These are phyloP conservation scores for Parmelia sp. DNA, from an alignment of 495 filamentous ascomycete genomes.

Conservation along the genomic window DNA sequence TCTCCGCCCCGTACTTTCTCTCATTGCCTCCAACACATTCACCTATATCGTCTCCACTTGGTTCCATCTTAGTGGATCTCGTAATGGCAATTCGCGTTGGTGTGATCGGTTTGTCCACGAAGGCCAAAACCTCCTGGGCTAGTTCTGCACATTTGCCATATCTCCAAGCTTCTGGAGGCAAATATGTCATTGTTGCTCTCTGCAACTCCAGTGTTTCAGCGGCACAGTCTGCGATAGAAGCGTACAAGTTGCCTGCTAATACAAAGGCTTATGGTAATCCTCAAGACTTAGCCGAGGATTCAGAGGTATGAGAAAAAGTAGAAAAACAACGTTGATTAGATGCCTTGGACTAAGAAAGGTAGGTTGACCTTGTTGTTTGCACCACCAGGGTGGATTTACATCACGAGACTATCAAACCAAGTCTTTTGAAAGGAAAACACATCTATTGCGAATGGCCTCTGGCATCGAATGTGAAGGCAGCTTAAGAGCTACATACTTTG, in stretches of 20 bases:
- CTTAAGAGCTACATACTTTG: slow-evolving; percentile 37
- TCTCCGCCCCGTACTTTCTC: not conserved
- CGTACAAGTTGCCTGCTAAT: slow-evolving; percentile 36
- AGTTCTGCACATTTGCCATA: slow-evolving; percentile 49
- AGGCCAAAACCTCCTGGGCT: slow-evolving; percentile 42
- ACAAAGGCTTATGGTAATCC: slow-evolving; percentile 48
- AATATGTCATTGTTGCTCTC: slow-evolving; percentile 53
- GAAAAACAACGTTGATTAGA: not conserved
- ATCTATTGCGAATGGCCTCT: slow-evolving; percentile 50
- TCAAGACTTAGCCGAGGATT: slow-evolving; percentile 41
- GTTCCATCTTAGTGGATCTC: slow-evolving; percentile 34
- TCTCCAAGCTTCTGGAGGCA: slow-evolving; percentile 36
- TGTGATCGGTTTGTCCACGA: slow-evolving; percentile 48
- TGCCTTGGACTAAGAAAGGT: not conserved
- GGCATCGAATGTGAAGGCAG: slow-evolving; percentile 28
- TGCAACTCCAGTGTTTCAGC: slow-evolving; percentile 48
- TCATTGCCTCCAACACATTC: not conserved
- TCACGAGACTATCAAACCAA: slow-evolving; percentile 36
- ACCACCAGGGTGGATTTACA: slow-evolving; percentile 51
- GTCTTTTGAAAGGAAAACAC: slow-evolving; percentile 46
- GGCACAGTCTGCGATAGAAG: slow-evolving; percentile 41
- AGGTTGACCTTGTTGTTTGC: slow-evolving; percentile 52
- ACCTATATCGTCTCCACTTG: not conserved
- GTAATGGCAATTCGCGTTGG: slow-evolving; percentile 41
- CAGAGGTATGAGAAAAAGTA: slow-evolving; percentile 27